Base-by-base conservation (phyloP, 495 filamentous ascomycete species). In the Aspergillus conjunctus region DNA sequence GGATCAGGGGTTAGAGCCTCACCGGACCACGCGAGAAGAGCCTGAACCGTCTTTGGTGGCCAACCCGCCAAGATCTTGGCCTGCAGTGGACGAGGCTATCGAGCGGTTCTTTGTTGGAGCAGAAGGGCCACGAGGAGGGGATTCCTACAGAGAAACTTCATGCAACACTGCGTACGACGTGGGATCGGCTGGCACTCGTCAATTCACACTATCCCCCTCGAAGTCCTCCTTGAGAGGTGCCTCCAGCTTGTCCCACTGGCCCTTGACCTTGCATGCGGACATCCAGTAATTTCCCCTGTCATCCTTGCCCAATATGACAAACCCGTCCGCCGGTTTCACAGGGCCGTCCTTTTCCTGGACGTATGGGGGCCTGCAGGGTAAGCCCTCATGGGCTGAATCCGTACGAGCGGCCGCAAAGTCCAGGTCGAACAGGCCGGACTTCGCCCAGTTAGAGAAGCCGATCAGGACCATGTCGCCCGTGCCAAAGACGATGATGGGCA, bases 201-300 rank as follows among this genome's bases (percentile, higher is more conserved):
- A 9, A 46, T 17, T 46, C 43, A 46, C 50, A 17, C 43, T n/a
- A 20, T 48, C 34, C 21, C n/a, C 39, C 41, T 66, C 66, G 43
- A 64, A 63, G 11, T 57, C 59, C 50, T 60, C 51, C 58, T n/a
- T 58, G 54, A 71, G 18, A 58, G 69, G 60, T 43, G 61, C 56
- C 58, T 65, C 62, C 49, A 71, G 63, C 33, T 60, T 63, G 22
- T 56, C 65, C 69, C 69, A 71, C 52, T 61, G 58, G 11, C 69
- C 66, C 57, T 62, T 65, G 0, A 66, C 60, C 56, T 66, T 67
- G 50, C 49, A 66, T 32, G 62, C 65, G 2, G 60, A 65, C 7
- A 76, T 57, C 81, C 77, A 81, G 49, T 80, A 83, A 62, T 82
- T 81, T 1, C 77, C 81, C 31, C 73, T 71, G 14, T 62, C 66